phyloP scores from a whole-genome alignment of 331 rosid species.

The Telfairia occidentalis region DNA sequence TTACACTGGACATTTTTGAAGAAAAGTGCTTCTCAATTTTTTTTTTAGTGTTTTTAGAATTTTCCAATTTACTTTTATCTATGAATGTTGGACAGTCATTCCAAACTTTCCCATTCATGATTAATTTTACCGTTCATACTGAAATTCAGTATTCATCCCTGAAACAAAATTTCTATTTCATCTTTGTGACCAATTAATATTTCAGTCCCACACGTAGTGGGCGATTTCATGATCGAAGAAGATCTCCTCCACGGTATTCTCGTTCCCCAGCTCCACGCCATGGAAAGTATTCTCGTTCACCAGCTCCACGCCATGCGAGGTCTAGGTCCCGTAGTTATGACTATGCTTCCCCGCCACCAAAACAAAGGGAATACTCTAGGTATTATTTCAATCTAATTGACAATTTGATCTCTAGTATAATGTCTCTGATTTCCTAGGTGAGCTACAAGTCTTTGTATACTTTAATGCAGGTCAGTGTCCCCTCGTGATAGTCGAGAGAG shows the following conservation, averaged over 20 bases:
- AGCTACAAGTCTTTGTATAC: background rate
- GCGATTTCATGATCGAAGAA: constrained; percentile 50
- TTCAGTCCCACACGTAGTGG: constrained; percentile 16
- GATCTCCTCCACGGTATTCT: constrained; percentile 79
- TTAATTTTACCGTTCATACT: background rate
- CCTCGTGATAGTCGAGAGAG: constrained; percentile 63
- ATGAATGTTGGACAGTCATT: no score
- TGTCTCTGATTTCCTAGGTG: background rate
- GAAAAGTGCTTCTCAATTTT: background rate
- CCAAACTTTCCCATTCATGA: no score
- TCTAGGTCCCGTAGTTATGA: constrained; percentile 58
- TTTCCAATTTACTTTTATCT: background rate
- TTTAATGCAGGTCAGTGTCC: constrained; percentile 48
- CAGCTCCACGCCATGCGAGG: constrained; percentile 66
- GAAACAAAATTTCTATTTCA: no score
- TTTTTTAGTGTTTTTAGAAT: background rate
- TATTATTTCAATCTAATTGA: constrained; percentile 9
- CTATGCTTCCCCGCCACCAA: constrained; percentile 61
- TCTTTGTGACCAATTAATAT: no score
- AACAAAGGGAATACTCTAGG: constrained; percentile 69
- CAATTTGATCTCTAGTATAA: background rate
- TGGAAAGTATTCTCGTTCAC: constrained; percentile 74
- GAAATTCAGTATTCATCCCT: background rate
- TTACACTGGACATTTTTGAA: background rate
- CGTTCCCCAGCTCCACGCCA: no score